A percentile compares a stretch with the other conserved stretches of the same genome.
These are phyloP conservation scores for Agroathelia rolfsii DNA, from an alignment of 1,284 basidiomycete genomes.

Conservation along the genomic window DNA sequence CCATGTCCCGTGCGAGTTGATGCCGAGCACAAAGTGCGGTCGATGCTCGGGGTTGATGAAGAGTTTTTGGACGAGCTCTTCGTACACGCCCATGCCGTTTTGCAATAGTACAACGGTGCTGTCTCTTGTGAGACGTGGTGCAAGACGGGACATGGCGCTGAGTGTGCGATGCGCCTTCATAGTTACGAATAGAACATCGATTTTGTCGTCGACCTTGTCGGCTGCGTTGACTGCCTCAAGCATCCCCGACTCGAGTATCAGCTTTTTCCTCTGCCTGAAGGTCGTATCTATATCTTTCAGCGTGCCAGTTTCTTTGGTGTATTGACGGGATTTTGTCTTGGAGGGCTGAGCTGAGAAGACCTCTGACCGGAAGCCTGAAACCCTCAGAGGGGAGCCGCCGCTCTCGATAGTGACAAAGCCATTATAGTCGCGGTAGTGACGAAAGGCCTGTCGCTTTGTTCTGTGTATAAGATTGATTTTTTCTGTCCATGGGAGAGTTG, in stretches of 20 bases:
- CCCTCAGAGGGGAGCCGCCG: conserved; percentile 31
- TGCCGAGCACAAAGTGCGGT: conserved; percentile 82
- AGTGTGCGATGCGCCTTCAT: conserved; percentile 70
- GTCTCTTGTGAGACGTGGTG: conserved; percentile 51
- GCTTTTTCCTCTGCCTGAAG: no score
- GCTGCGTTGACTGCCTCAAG: conserved; percentile 8
- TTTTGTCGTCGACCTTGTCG: no score
- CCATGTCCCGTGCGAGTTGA: conserved; percentile 76
- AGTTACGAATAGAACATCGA: conserved; percentile 74
- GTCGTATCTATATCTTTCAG: conserved; percentile 11
- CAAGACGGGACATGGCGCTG: conserved; percentile 47
- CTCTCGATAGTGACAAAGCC: conserved; percentile 36
- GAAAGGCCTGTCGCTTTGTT: conserved; percentile 24
- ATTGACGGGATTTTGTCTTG: conserved; percentile 10
- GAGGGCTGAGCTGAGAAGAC: conserved; percentile 26
- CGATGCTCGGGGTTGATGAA: conserved; percentile 68
- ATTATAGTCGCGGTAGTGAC: conserved; percentile 21
- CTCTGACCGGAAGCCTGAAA: conserved; percentile 37
- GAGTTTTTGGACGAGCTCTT: conserved; percentile 56
- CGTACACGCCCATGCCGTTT: conserved; percentile 89
- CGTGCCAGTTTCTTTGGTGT: conserved; percentile 6
- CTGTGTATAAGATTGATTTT: conserved; percentile 64
- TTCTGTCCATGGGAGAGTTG: conserved; percentile 38
- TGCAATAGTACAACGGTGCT: conserved; percentile 87
- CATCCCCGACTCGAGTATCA: conserved; percentile 10